phyloP scores from a whole-genome alignment of 2,329 filamentous ascomycete genomes.

The Exophiala xenobiotica region DNA sequence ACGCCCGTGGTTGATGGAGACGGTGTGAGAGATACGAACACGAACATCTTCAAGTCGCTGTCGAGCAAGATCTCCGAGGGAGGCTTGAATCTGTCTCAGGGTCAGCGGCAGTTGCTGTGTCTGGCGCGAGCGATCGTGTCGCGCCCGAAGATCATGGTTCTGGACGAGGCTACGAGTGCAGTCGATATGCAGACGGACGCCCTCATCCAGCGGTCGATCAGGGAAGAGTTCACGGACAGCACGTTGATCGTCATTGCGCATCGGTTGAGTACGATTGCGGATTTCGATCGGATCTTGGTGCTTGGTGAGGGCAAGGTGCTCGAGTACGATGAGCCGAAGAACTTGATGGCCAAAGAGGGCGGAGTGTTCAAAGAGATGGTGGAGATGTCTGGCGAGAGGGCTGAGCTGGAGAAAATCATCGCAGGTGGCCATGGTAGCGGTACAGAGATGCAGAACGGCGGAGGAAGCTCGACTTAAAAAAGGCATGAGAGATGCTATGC shows the following conservation, averaged over 20 bases:
- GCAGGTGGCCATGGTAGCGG: constrained; percentile 4
- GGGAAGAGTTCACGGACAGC: constrained; percentile 67
- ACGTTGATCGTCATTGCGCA: constrained; percentile 75
- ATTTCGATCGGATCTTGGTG: constrained; percentile 73
- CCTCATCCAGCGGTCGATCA: constrained; percentile 70
- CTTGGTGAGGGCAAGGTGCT: constrained; percentile 65
- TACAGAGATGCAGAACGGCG: background rate
- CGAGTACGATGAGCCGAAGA: constrained; percentile 65
- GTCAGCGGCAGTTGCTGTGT: constrained; percentile 73
- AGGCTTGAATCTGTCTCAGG: constrained; percentile 72
- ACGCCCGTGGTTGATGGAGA: constrained; percentile 19
- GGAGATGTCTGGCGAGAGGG: constrained; percentile 40
- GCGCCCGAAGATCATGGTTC: constrained; percentile 72
- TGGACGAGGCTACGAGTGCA: constrained; percentile 76
- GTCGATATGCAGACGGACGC: constrained; percentile 76
- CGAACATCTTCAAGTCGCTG: constrained; percentile 65
- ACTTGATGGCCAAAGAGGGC: constrained; percentile 55
- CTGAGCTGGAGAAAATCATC: constrained; percentile 35
- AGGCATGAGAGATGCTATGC: no score
- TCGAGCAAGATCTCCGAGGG: constrained; percentile 66
- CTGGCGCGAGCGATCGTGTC: constrained; percentile 71
- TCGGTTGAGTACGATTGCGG: constrained; percentile 71
- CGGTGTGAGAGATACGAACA: constrained; percentile 49
- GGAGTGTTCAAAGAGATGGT: constrained; percentile 61
- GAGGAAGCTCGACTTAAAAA: background rate